Percentiles rank a stretch among this genome's conserved stretches.
Conservation (phyloP, 768 basidiomycete species). For the Mrakia frigida region DNA sequence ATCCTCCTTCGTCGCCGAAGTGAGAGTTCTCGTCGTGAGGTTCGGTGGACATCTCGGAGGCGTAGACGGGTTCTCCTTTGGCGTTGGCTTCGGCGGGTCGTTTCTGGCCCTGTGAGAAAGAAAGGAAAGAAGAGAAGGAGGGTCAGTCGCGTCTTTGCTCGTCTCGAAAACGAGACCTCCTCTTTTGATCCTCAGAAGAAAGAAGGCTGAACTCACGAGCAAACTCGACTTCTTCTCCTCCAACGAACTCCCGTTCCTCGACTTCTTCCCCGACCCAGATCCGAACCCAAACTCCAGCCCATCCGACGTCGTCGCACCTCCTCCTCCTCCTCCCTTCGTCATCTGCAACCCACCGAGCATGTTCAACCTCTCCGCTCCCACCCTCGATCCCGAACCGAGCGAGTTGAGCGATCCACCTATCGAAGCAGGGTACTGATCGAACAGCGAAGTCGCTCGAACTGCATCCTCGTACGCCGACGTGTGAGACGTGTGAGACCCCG, state of each 20-base stretch:
- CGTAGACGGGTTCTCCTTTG: conserved; percentile 26
- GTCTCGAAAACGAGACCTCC: too few relatives aligned
- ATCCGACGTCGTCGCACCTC: background rate
- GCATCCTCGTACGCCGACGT: conserved; percentile 38
- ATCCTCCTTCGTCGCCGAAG: background rate
- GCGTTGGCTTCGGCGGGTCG: conserved; percentile 28
- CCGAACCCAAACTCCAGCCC: background rate
- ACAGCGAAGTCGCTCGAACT: conserved; percentile 36
- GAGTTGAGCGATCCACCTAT: background rate
- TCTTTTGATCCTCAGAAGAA: background rate
- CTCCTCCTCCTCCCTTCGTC: background rate
- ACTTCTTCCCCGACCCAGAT: background rate
- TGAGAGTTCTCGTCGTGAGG: background rate
- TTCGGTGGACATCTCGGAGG: conserved; percentile 18
- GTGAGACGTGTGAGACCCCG: background rate
- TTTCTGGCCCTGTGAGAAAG: conserved; percentile 23
- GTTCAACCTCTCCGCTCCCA: background rate
- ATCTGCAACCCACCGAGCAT: background rate
- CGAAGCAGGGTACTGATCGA: conserved; percentile 33
- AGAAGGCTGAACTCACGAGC: background rate
- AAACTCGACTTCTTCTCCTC: conserved; percentile 17
- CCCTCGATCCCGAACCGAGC: background rate
- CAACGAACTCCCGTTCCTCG: background rate
- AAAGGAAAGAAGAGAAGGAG: background rate
- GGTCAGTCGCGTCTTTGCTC: background rate